A percentile compares a stretch with the other conserved stretches of the same genome.
phyloP scores from a whole-genome alignment of 1,284 basidiomycete genomes.

The Lentinula novae-zelandiae region DNA sequence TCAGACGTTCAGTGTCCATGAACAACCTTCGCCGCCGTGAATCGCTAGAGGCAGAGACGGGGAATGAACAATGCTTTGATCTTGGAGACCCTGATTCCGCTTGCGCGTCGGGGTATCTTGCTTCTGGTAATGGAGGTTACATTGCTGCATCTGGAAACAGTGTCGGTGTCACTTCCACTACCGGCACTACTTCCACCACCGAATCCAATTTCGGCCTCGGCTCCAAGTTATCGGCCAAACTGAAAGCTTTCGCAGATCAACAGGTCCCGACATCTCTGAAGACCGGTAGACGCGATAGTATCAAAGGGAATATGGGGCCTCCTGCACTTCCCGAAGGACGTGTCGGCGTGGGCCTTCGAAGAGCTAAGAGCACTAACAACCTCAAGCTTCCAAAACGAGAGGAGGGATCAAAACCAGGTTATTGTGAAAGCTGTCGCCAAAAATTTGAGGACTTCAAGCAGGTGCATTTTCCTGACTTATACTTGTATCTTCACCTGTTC shows the following conservation, averaged over 20 bases:
- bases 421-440: conserved; percentile 94
- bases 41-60: conserved; percentile 27
- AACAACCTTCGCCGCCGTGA: conserved; percentile 64
- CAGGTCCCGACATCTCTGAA: conserved; percentile 63
- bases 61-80: conserved; percentile 42
- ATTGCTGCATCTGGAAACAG: conserved; percentile 94
- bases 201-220: conserved; percentile 39
- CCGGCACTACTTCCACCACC: conserved; percentile 81
- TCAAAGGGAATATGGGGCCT: conserved; percentile 58
- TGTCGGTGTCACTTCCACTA: conserved; percentile 86
- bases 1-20: conserved; percentile 77
- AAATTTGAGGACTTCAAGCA: conserved; percentile 89
- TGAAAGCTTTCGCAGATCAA: conserved; percentile 57
- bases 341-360: conserved; percentile 42
- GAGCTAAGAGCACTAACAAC: conserved; percentile 77
- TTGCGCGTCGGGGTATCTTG: conserved; percentile 67
- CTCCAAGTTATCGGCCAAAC: conserved; percentile 45
- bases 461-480: conserved; percentile 41
- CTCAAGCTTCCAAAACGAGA: conserved; percentile 71
- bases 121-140: conserved; percentile 55
- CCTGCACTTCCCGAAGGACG: conserved; percentile 56
- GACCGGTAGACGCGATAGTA: conserved; percentile 28
- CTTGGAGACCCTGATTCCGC: conserved; percentile 49
- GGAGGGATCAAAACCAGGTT: conserved; percentile 89
- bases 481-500: neutral